Percentiles rank a stretch among this genome's conserved stretches.
Evolutionary conservation across 805 yeast species (phyloP).

Genomic region (Nakazawaea ambrosiae): DNA sequence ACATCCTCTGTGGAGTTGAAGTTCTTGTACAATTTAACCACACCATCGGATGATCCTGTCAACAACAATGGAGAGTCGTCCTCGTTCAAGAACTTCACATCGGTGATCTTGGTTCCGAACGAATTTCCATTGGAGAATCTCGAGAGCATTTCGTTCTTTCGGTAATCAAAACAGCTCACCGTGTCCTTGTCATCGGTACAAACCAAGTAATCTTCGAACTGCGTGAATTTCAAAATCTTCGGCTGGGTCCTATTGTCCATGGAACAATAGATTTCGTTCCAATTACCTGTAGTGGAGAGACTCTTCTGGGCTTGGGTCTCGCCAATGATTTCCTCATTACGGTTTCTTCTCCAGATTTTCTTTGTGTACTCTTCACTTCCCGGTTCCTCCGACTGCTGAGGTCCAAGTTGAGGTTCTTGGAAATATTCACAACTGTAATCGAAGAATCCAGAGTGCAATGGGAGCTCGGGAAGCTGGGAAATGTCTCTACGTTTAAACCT

Average conservation of each 20-base stretch:
- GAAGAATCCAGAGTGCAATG: conserved; percentile 56
- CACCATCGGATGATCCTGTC: conserved; percentile 92
- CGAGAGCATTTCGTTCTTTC: conserved; percentile 43
- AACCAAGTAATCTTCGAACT: conserved; percentile 79
- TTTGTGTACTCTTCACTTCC: conserved; percentile 82
- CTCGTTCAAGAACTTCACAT: conserved; percentile 79
- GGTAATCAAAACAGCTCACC: conserved; percentile 88
- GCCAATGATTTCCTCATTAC: conserved; percentile 81
- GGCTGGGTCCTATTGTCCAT: conserved; percentile 78
- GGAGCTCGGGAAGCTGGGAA: conserved; percentile 32
- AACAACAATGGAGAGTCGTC: conserved; percentile 83
- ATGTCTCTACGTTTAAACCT: conserved; percentile 31
- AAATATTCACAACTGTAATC: conserved; percentile 84
- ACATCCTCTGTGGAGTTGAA: conserved; percentile 51
- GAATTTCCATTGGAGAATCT: conserved; percentile 82
- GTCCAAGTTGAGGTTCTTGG: conserved; percentile 92
- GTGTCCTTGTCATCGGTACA: conserved; percentile 81
- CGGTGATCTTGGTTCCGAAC: conserved; percentile 83
- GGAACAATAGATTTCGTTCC: conserved; percentile 59
- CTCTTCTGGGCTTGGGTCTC: conserved; percentile 89
- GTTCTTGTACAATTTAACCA: conserved; percentile 77
- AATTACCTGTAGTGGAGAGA: conserved; percentile 73
- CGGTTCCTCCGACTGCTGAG: conserved; percentile 80
- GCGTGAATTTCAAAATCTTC: conserved; percentile 71
- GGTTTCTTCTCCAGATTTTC: conserved; percentile 80